Conservation (phyloP, 352 stramenopile genomes). For the Globisporangium emineosum region DNA sequence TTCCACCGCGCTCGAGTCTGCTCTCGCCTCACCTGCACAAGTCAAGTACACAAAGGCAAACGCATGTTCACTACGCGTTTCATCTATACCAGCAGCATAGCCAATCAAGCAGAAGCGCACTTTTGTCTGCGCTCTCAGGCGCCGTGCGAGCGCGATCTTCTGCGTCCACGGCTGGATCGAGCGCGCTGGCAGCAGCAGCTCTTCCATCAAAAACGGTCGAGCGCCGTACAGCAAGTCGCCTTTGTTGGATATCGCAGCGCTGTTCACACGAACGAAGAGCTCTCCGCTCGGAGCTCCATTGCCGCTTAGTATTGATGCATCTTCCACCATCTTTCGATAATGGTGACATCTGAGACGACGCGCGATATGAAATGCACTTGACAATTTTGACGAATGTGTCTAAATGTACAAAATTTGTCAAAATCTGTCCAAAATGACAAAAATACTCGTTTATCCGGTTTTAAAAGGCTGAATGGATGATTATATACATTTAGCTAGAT, state of each 20-base stretch:
- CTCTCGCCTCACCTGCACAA: not conserved
- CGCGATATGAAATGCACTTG: no score
- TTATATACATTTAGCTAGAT: no score
- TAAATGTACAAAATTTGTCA: no score
- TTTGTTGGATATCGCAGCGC: slow-evolving; percentile 16
- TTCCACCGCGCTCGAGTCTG: slow-evolving; percentile 6
- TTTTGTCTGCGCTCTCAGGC: slow-evolving; percentile 21
- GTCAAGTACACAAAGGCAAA: no score
- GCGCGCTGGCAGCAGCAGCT: slow-evolving; percentile 14
- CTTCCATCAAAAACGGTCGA: slow-evolving; percentile 29
- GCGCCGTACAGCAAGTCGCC: slow-evolving; percentile 25
- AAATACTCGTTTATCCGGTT: no score
- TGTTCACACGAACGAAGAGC: slow-evolving; percentile 38
- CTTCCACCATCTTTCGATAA: not conserved
- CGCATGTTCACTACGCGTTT: not conserved
- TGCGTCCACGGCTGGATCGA: slow-evolving; percentile 18
- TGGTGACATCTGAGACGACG: no score
- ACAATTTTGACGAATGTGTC: no score
- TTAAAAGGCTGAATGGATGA: no score
- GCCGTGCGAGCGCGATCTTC: slow-evolving; percentile 25
- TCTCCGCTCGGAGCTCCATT: slow-evolving; percentile 33
- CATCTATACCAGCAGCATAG: not conserved
- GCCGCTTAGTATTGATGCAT: not conserved
- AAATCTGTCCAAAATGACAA: no score
- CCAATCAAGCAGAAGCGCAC: slow-evolving; percentile 4